Evolutionary conservation across 139 green algal genomes (phyloP), one percentile per base, ranked within the genome.

Genomic region (Asterochloris sp.): DNA sequence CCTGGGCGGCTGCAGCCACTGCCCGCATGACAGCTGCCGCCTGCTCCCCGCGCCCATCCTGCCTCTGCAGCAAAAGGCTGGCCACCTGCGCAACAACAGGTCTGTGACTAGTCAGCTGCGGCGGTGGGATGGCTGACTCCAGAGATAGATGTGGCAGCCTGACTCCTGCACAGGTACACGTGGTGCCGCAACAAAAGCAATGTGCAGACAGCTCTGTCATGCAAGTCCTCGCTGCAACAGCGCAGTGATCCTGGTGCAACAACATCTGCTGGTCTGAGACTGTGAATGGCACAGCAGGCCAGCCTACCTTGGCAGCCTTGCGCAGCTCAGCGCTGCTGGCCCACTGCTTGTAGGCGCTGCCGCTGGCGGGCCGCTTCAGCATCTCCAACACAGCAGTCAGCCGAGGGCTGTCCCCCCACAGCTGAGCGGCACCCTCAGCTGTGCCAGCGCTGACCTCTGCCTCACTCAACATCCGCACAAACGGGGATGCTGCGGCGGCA

Each of bases 301-400:
- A 47, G 4, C 23, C 71, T 21, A 82, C 78, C 78, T 82, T 82
- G 27, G 78, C 63, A 62, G 78, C 78, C 16, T 74, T 73, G 28
- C 78, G 68, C 29, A 82, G 78, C 67, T 83, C 78, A 83, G 60
- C 66, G 67, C 78, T 83, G 24, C 64, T 60, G 16, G 78, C 78
- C 78, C 78, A 83, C 27, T 81, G 77, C 11, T 77, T 87, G 84
- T 87, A 87, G 23, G 74, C 79, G 23, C 28, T 79, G 74, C 80
- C 80, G 28, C 74, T 87, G 67, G 84, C 79, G 17, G 84, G 76
- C 26, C 79, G 64, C 23, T 84, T 82, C 62, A 87, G 79, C n/a
- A 28, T 75, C 23, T 87, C 76, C 79, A 82, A 38, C 14, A 87
- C 75, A 27, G 79, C 74, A 16, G 83, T 64, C 47, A 84, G 13